Percentiles rank a stretch among this genome's conserved stretches.
Evolutionary conservation across 257 asterid species (phyloP).

Genomic region (Ajuga chamaepitys): DNA sequence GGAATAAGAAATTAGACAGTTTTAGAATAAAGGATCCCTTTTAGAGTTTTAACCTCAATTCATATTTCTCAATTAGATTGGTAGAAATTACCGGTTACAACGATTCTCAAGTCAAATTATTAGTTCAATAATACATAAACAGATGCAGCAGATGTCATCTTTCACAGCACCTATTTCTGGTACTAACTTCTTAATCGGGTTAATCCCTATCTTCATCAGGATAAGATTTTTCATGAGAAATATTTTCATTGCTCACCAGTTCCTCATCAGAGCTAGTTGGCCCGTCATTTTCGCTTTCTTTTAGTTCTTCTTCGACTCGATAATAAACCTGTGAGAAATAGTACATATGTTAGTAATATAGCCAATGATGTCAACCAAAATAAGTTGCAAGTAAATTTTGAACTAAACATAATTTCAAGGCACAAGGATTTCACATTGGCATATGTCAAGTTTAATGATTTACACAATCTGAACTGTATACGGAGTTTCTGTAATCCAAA

Average conservation of each 20-base stretch:
- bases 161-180: not conserved
- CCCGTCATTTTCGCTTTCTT: constrained; percentile 18
- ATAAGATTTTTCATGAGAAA: constrained; percentile 11
- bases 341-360: not conserved
- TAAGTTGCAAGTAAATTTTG: not conserved
- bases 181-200: not conserved
- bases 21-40: too few species aligned
- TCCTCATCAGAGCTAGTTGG: constrained; percentile 8
- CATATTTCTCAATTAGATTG: too few species aligned
- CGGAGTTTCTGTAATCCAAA: not conserved
- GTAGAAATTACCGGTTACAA: too few species aligned
- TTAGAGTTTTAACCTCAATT: too few species aligned
- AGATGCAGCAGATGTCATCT: not conserved
- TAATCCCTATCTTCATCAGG: not conserved
- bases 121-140: too few species aligned
- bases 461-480: not conserved
- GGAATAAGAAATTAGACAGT: too few species aligned
- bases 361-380: not conserved
- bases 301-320: constrained; percentile 49
- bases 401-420: not conserved
- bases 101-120: too few species aligned
- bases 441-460: not conserved
- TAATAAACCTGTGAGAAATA: constrained; percentile 51
- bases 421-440: not conserved
- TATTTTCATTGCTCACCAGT: not conserved